Percentiles rank a stretch among this genome's conserved stretches.
These are phyloP conservation scores for Tulasnella sp. DNA, from an alignment of 768 basidiomycete genomes.

Conservation along the genomic window DNA sequence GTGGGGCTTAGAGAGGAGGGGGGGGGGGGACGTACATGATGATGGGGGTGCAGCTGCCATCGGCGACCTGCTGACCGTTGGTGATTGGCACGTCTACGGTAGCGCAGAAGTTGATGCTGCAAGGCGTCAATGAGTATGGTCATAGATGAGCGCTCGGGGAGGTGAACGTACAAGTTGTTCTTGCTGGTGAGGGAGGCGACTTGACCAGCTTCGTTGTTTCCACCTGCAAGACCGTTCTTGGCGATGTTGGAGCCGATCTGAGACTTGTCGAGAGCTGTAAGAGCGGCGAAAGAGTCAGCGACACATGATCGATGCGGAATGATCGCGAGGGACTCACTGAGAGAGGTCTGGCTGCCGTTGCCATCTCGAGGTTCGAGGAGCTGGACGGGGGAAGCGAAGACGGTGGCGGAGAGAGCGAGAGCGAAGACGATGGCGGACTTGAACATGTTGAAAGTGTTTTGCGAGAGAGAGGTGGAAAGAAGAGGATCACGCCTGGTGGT, in stretches of 20 bases:
- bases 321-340: not conserved
- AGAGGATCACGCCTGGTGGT: not conserved
- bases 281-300: not conserved
- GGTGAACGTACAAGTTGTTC: constrained; percentile 38
- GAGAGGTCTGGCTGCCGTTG: not conserved
- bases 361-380: not conserved
- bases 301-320: too few relatives aligned
- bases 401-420: not conserved
- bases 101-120: constrained; percentile 9
- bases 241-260: not conserved
- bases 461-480: not conserved
- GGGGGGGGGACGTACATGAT: constrained; percentile 25
- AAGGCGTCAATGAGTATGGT: not conserved
- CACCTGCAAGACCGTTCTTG: not conserved
- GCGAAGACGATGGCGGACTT: not conserved
- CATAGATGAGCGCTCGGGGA: not conserved
- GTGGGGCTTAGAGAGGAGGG: not conserved
- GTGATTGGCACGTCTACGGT: constrained; percentile 36
- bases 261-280: not conserved
- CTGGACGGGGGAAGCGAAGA: not conserved
- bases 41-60: constrained; percentile 41
- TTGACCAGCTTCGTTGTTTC: constrained; percentile 30
- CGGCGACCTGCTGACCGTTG: constrained; percentile 43
- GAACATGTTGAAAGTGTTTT: not conserved
- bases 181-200: constrained; percentile 40